phyloP scores from a whole-genome alignment of 2,329 filamentous ascomycete species.

The Verticillium tricorpus region DNA sequence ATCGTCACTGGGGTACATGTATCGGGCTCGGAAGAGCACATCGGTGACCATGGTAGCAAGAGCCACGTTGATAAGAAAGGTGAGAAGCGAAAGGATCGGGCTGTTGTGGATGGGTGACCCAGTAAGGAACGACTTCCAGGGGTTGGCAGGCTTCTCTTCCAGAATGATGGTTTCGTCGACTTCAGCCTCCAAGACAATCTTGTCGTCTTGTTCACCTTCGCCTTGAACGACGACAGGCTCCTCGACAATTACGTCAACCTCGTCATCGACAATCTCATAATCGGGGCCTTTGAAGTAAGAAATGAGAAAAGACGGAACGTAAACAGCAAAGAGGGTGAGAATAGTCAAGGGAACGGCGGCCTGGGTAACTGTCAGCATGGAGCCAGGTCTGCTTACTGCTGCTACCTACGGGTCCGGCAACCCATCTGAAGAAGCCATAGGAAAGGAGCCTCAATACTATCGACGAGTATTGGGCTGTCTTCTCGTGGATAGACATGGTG shows the following conservation, averaged over 20 bases:
- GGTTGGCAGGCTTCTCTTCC: slow-evolving; percentile 49
- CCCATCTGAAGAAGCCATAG: slow-evolving; percentile 61
- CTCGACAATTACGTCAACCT: slow-evolving; percentile 48
- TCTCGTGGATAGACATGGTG: slow-evolving; percentile 24
- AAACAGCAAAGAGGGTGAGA: slow-evolving; percentile 61
- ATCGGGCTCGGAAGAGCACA: slow-evolving; percentile 68
- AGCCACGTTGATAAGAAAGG: slow-evolving; percentile 67
- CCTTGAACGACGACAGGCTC: slow-evolving; percentile 32
- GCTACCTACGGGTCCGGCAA: slow-evolving; percentile 30
- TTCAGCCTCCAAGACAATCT: slow-evolving; percentile 54
- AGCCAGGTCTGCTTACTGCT: not conserved
- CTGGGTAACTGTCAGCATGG: slow-evolving; percentile 4
- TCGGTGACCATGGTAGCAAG: slow-evolving; percentile 70
- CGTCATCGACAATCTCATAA: slow-evolving; percentile 55
- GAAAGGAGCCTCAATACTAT: slow-evolving; percentile 42
- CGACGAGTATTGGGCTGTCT: slow-evolving; percentile 38
- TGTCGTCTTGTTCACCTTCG: slow-evolving; percentile 60
- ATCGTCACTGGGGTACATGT: slow-evolving; percentile 66
- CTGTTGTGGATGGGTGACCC: slow-evolving; percentile 74
- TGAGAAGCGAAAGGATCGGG: slow-evolving; percentile 58
- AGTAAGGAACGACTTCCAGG: slow-evolving; percentile 64
- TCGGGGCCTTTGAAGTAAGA: slow-evolving; percentile 53
- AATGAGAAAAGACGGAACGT: slow-evolving; percentile 58
- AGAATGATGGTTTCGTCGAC: slow-evolving; percentile 60
- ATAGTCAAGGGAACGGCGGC: slow-evolving; percentile 22